These are phyloP conservation scores for Phyllosticta citrichinensis DNA, from an alignment of 2,329 filamentous ascomycete genomes.

Conservation along the genomic window DNA sequence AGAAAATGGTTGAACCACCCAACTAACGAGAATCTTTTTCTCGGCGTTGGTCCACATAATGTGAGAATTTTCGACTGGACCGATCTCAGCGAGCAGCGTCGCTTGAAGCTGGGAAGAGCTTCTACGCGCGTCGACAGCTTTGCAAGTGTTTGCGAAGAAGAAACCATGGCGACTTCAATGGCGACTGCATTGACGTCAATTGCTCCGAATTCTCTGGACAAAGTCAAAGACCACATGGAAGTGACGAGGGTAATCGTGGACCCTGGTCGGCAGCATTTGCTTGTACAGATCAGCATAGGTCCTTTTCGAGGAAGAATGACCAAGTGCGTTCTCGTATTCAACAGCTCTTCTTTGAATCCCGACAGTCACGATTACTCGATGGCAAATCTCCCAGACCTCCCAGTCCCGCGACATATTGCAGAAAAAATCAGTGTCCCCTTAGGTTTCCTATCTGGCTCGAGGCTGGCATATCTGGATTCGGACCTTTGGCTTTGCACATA, in stretches of 20 bases:
- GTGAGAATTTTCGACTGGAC: background rate
- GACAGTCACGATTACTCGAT: background rate
- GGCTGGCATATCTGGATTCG: background rate
- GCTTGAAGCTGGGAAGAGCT: background rate
- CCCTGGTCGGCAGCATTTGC: background rate
- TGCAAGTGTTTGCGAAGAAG: too few relatives aligned
- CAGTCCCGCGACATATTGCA: background rate
- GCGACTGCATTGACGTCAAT: background rate
- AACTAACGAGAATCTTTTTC: background rate
- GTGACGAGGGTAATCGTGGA: background rate
- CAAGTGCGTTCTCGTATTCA: background rate
- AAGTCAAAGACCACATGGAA: background rate
- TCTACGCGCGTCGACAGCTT: too few relatives aligned
- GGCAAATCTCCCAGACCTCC: background rate
- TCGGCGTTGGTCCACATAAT: background rate
- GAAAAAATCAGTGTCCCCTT: background rate
- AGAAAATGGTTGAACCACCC: background rate
- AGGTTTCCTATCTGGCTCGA: background rate
- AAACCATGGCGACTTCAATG: background rate
- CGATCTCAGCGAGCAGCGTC: background rate
- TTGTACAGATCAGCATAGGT: background rate
- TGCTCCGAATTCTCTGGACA: background rate
- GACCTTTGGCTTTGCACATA: background rate
- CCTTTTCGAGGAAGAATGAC: background rate
- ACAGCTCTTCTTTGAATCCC: background rate